A percentile compares a stretch with the other conserved stretches of the same genome.
Evolutionary conservation across 2,329 filamentous ascomycete species (phyloP).

Genomic region (Lasiodiplodia sp.): DNA sequence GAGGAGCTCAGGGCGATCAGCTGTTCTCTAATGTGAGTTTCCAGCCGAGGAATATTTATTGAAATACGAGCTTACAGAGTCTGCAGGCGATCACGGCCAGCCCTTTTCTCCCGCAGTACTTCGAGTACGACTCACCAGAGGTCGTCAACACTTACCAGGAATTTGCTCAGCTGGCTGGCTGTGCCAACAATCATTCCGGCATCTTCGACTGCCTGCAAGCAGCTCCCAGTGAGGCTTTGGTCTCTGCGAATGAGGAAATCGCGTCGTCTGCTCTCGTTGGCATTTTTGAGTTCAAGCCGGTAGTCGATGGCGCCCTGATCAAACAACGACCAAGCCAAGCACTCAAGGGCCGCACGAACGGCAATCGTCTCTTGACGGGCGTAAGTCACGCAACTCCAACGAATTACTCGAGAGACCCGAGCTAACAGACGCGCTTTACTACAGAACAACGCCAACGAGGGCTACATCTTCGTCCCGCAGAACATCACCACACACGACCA

Average conservation of each 20-base stretch:
- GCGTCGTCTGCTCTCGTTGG: conserved; percentile 61
- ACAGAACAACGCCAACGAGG: conserved; percentile 55
- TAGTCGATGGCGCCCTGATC: conserved; percentile 65
- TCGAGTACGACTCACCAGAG: conserved; percentile 58
- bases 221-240: conserved; percentile 60
- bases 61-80: not conserved
- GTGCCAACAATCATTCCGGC: conserved; percentile 36
- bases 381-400: conserved; percentile 24
- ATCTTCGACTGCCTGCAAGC: conserved; percentile 61
- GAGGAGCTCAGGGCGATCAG: conserved; percentile 41
- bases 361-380: conserved; percentile 45
- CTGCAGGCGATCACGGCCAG: conserved; percentile 34
- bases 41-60: too few species aligned
- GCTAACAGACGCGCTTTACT: conserved; percentile 47
- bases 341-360: conserved; percentile 49
- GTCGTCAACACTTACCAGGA: conserved; percentile 60
- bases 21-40: conserved; percentile 46
- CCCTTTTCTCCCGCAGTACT: conserved; percentile 68
- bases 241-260: conserved; percentile 60
- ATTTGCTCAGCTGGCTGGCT: conserved; percentile 58
- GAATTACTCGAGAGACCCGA: not conserved
- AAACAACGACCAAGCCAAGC: conserved; percentile 49
- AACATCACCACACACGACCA: conserved; percentile 52
- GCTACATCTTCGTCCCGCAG: conserved; percentile 53
- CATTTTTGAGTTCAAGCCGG: conserved; percentile 66